Percentiles rank a stretch among this genome's conserved stretches.
phyloP scores from a whole-genome alignment of 495 filamentous ascomycete genomes.

The Clavariopsis aquatica region DNA sequence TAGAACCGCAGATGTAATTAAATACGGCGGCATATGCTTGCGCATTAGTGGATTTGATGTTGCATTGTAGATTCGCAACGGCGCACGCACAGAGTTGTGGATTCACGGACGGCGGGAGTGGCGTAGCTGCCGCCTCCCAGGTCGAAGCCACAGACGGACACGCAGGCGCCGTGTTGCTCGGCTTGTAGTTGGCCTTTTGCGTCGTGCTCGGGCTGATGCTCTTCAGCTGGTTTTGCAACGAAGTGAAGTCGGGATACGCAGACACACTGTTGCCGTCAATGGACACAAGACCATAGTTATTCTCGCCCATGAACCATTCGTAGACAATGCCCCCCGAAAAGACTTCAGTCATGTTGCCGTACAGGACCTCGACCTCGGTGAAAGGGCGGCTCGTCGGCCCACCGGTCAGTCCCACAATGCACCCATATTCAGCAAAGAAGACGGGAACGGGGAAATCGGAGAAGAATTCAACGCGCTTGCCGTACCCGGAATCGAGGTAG shows the following conservation, averaged over 20 bases:
- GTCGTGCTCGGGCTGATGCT: constrained; percentile 63
- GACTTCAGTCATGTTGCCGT: constrained; percentile 76
- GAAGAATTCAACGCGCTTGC: constrained; percentile 77
- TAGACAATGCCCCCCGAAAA: constrained; percentile 96
- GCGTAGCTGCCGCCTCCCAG: constrained; percentile 67
- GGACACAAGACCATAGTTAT: constrained; percentile 84
- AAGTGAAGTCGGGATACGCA: constrained; percentile 71
- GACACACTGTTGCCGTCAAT: constrained; percentile 58
- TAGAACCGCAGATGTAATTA: constrained; percentile 64
- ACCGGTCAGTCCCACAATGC: constrained; percentile 57
- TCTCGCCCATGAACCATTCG: constrained; percentile 91
- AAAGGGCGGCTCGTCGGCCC: constrained; percentile 63
- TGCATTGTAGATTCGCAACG: constrained; percentile 67
- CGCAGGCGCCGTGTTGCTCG: constrained; percentile 69
- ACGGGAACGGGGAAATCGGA: constrained; percentile 82
- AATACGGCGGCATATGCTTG: constrained; percentile 66
- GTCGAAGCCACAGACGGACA: constrained; percentile 66
- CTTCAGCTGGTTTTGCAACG: constrained; percentile 69
- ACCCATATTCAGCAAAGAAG: constrained; percentile 98
- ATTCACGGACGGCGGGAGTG: constrained; percentile 85
- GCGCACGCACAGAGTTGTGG: constrained; percentile 77
- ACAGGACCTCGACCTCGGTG: constrained; percentile 85
- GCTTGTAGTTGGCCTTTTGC: constrained; percentile 65
- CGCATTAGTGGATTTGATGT: constrained; percentile 51
- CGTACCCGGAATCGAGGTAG: constrained; percentile 72